phyloP scores from a whole-genome alignment of 345 rosid species.

The Aethionema arabicum region DNA sequence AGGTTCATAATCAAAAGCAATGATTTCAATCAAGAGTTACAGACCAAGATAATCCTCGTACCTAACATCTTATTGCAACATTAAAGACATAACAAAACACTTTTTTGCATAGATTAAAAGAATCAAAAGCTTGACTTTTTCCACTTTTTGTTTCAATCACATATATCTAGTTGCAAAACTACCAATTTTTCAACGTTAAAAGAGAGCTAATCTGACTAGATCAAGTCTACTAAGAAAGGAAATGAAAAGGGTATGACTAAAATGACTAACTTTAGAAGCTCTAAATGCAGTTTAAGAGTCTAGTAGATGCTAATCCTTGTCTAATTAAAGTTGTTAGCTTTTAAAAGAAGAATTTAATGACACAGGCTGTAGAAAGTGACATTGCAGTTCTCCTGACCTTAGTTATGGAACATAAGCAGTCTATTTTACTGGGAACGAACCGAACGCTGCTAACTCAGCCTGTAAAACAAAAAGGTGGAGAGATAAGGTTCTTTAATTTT shows the following conservation, averaged over 20 bases:
- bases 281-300: slow-evolving; percentile 13
- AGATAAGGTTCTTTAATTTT: slow-evolving; percentile 19
- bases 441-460: slow-evolving; percentile 30
- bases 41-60: slow-evolving; percentile 28
- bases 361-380: slow-evolving; percentile 21
- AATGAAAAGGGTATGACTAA: slow-evolving; percentile 12
- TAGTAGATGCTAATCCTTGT: not conserved
- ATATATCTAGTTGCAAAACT: slow-evolving; percentile 3
- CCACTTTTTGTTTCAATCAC: slow-evolving; percentile 24
- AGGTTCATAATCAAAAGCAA: slow-evolving; percentile 20
- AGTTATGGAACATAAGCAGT: slow-evolving; percentile 24
- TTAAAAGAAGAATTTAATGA: too few relatives aligned
- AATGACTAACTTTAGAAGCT: slow-evolving; percentile 13
- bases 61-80: slow-evolving; percentile 36
- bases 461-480: slow-evolving; percentile 6
- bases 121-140: slow-evolving; percentile 31
- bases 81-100: slow-evolving; percentile 30
- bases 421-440: slow-evolving; percentile 23
- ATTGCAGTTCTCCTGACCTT: slow-evolving; percentile 9
- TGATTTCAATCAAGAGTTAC: not conserved
- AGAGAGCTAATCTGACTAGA: slow-evolving; percentile 4
- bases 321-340: too few relatives aligned
- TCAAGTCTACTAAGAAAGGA: slow-evolving; percentile 15
- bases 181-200: not conserved
- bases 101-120: slow-evolving; percentile 30